A percentile compares a stretch with the other conserved stretches of the same genome.
Evolutionary conservation across 257 asterid genomes (phyloP).

Genomic region (Handroanthus guayacan): DNA sequence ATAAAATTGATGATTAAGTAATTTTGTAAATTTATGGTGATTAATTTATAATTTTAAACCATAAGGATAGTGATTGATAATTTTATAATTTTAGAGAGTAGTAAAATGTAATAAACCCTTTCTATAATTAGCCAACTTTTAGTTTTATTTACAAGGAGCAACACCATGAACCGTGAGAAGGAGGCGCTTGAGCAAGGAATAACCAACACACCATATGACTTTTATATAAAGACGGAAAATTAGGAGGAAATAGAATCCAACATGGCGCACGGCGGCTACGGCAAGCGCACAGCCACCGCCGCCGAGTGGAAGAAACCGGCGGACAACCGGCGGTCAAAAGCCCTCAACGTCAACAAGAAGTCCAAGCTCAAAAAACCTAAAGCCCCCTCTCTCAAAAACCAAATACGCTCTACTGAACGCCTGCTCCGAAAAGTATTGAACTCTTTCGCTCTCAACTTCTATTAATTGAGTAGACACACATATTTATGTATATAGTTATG

Average conservation of each 20-base stretch:
- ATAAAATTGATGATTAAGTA: no score
- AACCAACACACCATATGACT: background rate
- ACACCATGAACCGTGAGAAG: no score
- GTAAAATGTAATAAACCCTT: no score
- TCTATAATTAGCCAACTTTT: no score
- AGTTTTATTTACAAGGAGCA: no score
- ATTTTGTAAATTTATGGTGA: no score
- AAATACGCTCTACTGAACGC: conserved; percentile 87
- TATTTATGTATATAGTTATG: background rate
- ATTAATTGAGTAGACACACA: background rate
- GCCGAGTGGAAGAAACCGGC: conserved; percentile 54
- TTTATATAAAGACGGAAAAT: background rate
- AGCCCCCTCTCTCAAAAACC: conserved; percentile 80
- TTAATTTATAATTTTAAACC: no score
- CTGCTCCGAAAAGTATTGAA: conserved; percentile 84
- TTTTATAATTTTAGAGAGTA: no score
- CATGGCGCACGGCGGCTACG: conserved; percentile 91
- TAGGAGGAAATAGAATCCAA: conserved; percentile 7
- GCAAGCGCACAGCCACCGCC: conserved; percentile 63
- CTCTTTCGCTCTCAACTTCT: conserved; percentile 20
- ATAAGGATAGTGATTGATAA: no score
- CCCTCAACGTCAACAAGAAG: conserved; percentile 68
- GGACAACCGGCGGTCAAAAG: conserved; percentile 58
- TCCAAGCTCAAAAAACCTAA: conserved; percentile 67
- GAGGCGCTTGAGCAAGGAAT: no score